phyloP scores from a whole-genome alignment of 441 rosid species.

The Arabidopsis lyrata region DNA sequence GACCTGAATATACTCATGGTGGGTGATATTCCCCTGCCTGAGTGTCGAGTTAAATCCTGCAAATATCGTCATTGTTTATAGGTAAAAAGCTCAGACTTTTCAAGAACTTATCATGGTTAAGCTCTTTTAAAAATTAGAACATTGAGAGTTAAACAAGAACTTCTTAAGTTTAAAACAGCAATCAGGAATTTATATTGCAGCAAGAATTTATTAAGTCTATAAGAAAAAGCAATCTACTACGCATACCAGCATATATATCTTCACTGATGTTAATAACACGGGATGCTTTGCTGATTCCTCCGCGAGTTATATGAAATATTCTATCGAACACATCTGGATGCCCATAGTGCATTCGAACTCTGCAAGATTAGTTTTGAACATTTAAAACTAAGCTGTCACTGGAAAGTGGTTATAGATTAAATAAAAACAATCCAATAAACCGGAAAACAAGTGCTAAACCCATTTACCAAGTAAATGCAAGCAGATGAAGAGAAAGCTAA shows the following conservation, averaged over 20 bases:
- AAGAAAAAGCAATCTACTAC: conserved; percentile 16
- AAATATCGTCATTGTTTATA: conserved; percentile 40
- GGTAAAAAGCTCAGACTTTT: conserved; percentile 9
- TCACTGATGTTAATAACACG: conserved; percentile 97
- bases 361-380: conserved; percentile 51
- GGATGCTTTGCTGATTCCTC: conserved; percentile 98
- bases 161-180: neutral
- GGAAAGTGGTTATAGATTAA: conserved; percentile 7
- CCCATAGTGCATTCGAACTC: conserved; percentile 99
- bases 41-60: conserved; percentile 97
- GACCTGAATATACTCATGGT: conserved; percentile 98
- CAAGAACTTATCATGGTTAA: conserved; percentile 7
- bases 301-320: conserved; percentile 92
- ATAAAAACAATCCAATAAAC: conserved; percentile 7
- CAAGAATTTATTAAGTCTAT: neutral
- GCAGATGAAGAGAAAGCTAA: conserved; percentile 11
- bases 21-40: conserved; percentile 96
- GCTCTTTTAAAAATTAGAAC: conserved; percentile 8
- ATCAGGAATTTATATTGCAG: neutral
- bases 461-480: conserved; percentile 1
- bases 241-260: conserved; percentile 92
- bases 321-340: conserved; percentile 99
- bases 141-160: neutral
- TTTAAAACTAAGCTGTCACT: conserved; percentile 26
- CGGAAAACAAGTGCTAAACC: neutral